A percentile compares a stretch with the other conserved stretches of the same genome.
Evolutionary conservation across 2,329 filamentous ascomycete genomes (phyloP).

Genomic region (Aspergillus sp.): DNA sequence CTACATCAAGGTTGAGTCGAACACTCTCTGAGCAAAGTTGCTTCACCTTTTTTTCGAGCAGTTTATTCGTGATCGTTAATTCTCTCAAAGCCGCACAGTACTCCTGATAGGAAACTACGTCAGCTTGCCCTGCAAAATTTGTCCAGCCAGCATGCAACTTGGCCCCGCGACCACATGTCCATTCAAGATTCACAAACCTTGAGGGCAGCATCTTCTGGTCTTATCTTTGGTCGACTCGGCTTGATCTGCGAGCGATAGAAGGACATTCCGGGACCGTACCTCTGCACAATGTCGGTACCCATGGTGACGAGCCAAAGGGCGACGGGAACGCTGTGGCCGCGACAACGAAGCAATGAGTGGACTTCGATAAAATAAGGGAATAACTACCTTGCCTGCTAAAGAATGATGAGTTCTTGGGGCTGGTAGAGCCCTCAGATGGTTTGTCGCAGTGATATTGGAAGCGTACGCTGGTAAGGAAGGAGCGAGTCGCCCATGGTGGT

Average conservation of each 20-base stretch:
- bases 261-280: constrained; percentile 23
- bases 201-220: constrained; percentile 2
- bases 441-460: not conserved
- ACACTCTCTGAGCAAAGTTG: constrained; percentile 21
- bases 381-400: constrained; percentile 12
- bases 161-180: not conserved
- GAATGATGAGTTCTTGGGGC: constrained; percentile 8
- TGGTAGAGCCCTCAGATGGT: not conserved
- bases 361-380: constrained; percentile 12
- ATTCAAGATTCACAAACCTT: constrained; percentile 14
- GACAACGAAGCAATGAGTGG: constrained; percentile 13
- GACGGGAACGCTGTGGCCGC: not conserved
- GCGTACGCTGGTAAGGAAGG: constrained; percentile 5
- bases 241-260: constrained; percentile 18
- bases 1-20: constrained; percentile 26
- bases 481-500: not conserved
- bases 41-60: constrained; percentile 24
- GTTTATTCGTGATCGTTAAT: constrained; percentile 26
- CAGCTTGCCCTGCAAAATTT: not conserved
- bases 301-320: constrained; percentile 10
- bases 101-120: constrained; percentile 12
- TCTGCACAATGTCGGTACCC: constrained; percentile 15
- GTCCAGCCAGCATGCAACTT: not conserved
- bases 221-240: not conserved
- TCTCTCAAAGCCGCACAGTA: constrained; percentile 20